Conservation (phyloP, 208 protist species). For the Phytomonas sp. region DNA sequence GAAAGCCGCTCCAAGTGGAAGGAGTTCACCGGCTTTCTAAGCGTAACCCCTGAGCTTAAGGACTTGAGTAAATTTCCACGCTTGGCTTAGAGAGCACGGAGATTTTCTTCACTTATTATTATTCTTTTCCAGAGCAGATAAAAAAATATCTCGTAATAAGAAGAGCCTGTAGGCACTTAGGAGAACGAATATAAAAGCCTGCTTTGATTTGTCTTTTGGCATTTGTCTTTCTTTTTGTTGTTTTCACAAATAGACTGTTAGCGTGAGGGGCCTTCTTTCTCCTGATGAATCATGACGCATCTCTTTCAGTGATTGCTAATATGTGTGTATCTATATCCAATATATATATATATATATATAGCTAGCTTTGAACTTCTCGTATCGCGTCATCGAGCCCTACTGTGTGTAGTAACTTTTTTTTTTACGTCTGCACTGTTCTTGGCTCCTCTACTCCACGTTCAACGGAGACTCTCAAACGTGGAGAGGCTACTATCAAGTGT, state of each 20-base stretch:
- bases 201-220: not conserved
- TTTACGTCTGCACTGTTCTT: too few relatives aligned
- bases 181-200: not conserved
- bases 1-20: slow-evolving; percentile 60
- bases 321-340: too few relatives aligned
- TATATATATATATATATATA: too few relatives aligned
- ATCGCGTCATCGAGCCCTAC: too few relatives aligned
- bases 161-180: not conserved
- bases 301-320: too few relatives aligned
- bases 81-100: slow-evolving; percentile 10
- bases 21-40: slow-evolving; percentile 60
- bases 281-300: slow-evolving; percentile 1
- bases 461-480: too few relatives aligned
- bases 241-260: not conserved
- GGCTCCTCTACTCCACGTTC: too few relatives aligned
- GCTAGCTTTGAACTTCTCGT: too few relatives aligned
- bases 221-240: slow-evolving; percentile 7
- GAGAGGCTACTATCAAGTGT: too few relatives aligned
- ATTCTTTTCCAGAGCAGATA: not conserved
- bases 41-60: slow-evolving; percentile 41
- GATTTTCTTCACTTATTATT: slow-evolving; percentile 3
- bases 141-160: slow-evolving; percentile 4
- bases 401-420: too few relatives aligned
- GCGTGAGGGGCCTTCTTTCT: not conserved
- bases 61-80: slow-evolving; percentile 66